A percentile compares a stretch with the other conserved stretches of the same genome.
These are phyloP conservation scores for Brettanomyces sp. DNA, from an alignment of 805 yeast species.

Conservation along the genomic window DNA sequence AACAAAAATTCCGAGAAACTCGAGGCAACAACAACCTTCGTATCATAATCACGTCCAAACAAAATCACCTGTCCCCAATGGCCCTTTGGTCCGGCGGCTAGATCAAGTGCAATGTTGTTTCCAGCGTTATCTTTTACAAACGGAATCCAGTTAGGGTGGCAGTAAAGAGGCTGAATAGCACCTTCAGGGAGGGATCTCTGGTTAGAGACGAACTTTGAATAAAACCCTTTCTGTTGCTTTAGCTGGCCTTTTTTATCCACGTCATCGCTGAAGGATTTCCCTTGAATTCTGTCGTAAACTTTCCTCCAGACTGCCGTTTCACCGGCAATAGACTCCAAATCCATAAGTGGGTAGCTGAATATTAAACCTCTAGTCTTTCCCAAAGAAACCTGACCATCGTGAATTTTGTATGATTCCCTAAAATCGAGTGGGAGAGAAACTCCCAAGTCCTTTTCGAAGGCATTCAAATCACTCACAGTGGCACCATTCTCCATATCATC, in stretches of 20 bases:
- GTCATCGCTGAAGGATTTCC: conserved; percentile 3
- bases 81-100: conserved; percentile 73
- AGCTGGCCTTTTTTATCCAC: conserved; percentile 5
- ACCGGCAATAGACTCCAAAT: conserved; percentile 69
- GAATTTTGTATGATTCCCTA: conserved; percentile 66
- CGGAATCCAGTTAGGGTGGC: conserved; percentile 92
- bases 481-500: conserved; percentile 74
- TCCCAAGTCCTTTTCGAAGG: conserved; percentile 75
- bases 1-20: conserved; percentile 86
- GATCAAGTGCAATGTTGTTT: conserved; percentile 84
- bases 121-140: conserved; percentile 82
- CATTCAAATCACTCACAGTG: conserved; percentile 68
- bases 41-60: conserved; percentile 91
- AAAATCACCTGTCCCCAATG: conserved; percentile 85
- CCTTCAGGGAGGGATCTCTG: conserved; percentile 74
- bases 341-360: conserved; percentile 73
- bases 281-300: conserved; percentile 33
- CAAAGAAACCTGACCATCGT: conserved; percentile 84
- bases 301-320: conserved; percentile 83
- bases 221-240: conserved; percentile 10
- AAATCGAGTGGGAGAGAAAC: conserved; percentile 73
- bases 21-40: conserved; percentile 76
- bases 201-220: conserved; percentile 30
- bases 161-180: conserved; percentile 63
- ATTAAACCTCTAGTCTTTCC: conserved; percentile 72